Base-by-base conservation (phyloP, 2,329 filamentous ascomycete species). In the Thielaviopsis cerberus region DNA sequence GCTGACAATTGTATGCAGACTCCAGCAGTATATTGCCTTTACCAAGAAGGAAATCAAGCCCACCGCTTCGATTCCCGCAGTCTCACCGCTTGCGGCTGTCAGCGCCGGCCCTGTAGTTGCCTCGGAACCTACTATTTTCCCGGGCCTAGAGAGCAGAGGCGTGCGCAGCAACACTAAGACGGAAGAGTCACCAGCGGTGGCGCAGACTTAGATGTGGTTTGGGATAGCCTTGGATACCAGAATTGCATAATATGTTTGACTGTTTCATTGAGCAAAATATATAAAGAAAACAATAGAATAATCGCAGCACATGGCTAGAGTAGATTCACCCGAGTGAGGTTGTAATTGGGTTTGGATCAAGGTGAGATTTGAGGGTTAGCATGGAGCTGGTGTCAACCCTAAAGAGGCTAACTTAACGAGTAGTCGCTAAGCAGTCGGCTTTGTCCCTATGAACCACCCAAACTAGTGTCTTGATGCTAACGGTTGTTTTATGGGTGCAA, bases 101-200 rank as follows among this genome's bases (percentile, higher is more conserved):
- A 30, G 27, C 1, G 50, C 52, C 4, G 55, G 45, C 54, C 51
- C 58, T 13, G 23, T 53, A 17, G 37, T 26, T 22, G 52, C 55
- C 34, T 48, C 57, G n/a, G 84, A 88, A 67, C 85, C 84, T 11
- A 77, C 75, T 62, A 80, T 88, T 62, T 86, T 88, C 63, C 86
- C 86, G 0, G 85, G 85, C 0, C 76, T 89, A 30, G 76, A 88
- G 51, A 74, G 75, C 17, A 70, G 76, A 57, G 74, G 74, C 27
- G 68, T 65, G 51, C 70, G 74, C 55, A 73, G 68, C 55, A 72
- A 70, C 51, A 76, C 75, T 57, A 66, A 66, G 60, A 58, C 53
- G 53, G 23, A 51, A 15, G 50, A 45, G 4, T 5, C 37, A 17
- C 37, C 37, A 17, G 4, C 27, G 27, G 27, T 53, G 7, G 20